A percentile compares a stretch with the other conserved stretches of the same genome.
Conservation (phyloP, 2,329 filamentous ascomycete genomes). For the Fusarium pseudocircinatum region DNA sequence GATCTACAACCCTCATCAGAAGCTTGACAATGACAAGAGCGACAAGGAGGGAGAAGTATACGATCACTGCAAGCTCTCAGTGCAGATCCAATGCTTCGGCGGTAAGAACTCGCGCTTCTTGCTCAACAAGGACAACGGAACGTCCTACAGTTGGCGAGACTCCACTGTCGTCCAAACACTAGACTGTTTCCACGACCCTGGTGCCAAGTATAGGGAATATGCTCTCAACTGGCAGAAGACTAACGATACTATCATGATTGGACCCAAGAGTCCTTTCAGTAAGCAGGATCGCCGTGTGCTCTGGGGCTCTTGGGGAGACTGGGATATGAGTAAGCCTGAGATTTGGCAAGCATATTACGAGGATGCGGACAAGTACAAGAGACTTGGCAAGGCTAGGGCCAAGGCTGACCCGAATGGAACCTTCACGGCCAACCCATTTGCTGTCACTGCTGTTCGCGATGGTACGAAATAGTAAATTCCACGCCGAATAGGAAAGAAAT, state of each 20-base stretch:
- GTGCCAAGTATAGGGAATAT: constrained; percentile 39
- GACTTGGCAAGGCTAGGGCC: constrained; percentile 42
- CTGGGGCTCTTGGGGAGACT: constrained; percentile 53
- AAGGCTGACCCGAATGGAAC: constrained; percentile 49
- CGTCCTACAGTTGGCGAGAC: constrained; percentile 59
- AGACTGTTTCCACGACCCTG: constrained; percentile 56
- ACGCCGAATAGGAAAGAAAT: neutral
- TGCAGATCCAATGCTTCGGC: constrained; percentile 57
- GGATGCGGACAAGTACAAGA: constrained; percentile 47
- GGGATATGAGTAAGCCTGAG: constrained; percentile 44
- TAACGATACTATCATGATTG: constrained; percentile 50
- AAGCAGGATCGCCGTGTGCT: constrained; percentile 51
- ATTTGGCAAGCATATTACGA: constrained; percentile 51
- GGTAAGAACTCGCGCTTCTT: constrained; percentile 55
- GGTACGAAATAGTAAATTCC: neutral
- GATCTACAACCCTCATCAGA: constrained; percentile 28
- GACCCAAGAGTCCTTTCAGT: constrained; percentile 47
- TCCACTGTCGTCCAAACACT: constrained; percentile 51
- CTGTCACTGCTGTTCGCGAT: constrained; percentile 18
- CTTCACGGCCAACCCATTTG: constrained; percentile 51
- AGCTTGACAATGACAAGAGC: constrained; percentile 5
- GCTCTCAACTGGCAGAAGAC: constrained; percentile 55
- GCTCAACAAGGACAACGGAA: constrained; percentile 55
- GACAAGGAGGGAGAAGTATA: constrained; percentile 28
- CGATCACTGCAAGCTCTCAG: constrained; percentile 55